These are phyloP conservation scores for Tricharina praecox DNA, from an alignment of 495 filamentous ascomycete genomes.

Conservation along the genomic window DNA sequence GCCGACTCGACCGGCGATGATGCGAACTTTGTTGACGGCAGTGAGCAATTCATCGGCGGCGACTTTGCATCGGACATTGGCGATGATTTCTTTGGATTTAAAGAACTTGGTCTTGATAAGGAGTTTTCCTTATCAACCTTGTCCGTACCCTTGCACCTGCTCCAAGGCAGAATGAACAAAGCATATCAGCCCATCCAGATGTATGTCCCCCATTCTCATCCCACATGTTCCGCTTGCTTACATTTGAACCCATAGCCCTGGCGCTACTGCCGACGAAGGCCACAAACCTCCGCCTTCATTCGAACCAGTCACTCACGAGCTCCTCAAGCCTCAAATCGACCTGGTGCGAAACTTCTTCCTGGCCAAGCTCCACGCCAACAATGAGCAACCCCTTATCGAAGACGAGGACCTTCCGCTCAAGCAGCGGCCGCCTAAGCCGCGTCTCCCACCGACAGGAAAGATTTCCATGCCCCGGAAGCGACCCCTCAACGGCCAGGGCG, in stretches of 20 bases:
- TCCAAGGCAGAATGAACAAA: slow-evolving; percentile 76
- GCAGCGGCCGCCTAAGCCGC: slow-evolving; percentile 77
- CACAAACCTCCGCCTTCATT: slow-evolving; percentile 55
- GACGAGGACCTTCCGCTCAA: slow-evolving; percentile 89
- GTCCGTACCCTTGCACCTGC: slow-evolving; percentile 81
- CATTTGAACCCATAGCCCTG: slow-evolving; percentile 21
- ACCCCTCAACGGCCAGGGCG: slow-evolving; percentile 57
- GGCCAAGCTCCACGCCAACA: slow-evolving; percentile 68
- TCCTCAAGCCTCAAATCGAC: slow-evolving; percentile 59
- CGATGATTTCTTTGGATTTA: slow-evolving; percentile 98
- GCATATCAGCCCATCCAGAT: slow-evolving; percentile 51
- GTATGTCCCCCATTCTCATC: slow-evolving; percentile 8
- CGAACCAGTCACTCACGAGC: slow-evolving; percentile 65
- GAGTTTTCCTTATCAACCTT: slow-evolving; percentile 74
- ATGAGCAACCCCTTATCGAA: slow-evolving; percentile 72
- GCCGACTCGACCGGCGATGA: slow-evolving; percentile 66
- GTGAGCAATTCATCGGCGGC: slow-evolving; percentile 89
- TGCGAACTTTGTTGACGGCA: slow-evolving; percentile 82
- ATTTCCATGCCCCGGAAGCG: slow-evolving; percentile 82
- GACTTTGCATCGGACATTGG: slow-evolving; percentile 95
- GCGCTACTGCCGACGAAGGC: slow-evolving; percentile 38
- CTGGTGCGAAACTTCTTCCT: slow-evolving; percentile 81
- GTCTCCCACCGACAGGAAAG: slow-evolving; percentile 86
- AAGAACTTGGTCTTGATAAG: slow-evolving; percentile 76
- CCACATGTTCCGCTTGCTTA: slow-evolving; percentile 10